phyloP scores from a whole-genome alignment of 1,284 basidiomycete genomes.

The Ustanciosporium gigantosporum region DNA sequence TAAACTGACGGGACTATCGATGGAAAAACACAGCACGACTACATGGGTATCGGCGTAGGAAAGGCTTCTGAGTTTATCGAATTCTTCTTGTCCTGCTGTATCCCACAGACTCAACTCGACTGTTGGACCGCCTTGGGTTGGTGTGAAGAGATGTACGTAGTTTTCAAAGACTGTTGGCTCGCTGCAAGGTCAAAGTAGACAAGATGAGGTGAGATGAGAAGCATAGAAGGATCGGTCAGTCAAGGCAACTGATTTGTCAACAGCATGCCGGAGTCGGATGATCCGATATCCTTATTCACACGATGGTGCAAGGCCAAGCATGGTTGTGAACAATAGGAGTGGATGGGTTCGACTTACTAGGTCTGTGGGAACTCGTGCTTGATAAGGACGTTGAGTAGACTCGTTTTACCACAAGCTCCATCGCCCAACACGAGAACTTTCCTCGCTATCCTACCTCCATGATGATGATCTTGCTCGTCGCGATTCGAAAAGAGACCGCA shows the following conservation, averaged over 20 bases:
- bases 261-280: neutral
- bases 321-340: neutral
- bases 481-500: too few relatives aligned
- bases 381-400: conserved; percentile 28
- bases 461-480: too few relatives aligned
- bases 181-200: neutral
- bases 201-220: neutral
- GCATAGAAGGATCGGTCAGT: neutral
- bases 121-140: conserved; percentile 69
- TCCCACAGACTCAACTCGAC: conserved; percentile 95
- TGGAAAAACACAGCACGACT: conserved; percentile 26
- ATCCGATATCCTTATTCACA: too few relatives aligned
- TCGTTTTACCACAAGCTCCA: conserved; percentile 41
- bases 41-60: conserved; percentile 95
- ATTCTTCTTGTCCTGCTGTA: conserved; percentile 95
- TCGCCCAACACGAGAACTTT: conserved; percentile 88
- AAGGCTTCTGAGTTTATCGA: conserved; percentile 84
- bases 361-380: conserved; percentile 42
- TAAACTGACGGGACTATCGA: conserved; percentile 71
- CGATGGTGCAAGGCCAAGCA: too few relatives aligned
- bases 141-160: conserved; percentile 70
- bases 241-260: too few relatives aligned
- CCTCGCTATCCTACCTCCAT: too few relatives aligned
- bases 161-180: conserved; percentile 69
- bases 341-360: conserved; percentile 11